Evolutionary conservation across 2,329 filamentous ascomycete species (phyloP).

Genomic region (Pyrenochaeta sp.): DNA sequence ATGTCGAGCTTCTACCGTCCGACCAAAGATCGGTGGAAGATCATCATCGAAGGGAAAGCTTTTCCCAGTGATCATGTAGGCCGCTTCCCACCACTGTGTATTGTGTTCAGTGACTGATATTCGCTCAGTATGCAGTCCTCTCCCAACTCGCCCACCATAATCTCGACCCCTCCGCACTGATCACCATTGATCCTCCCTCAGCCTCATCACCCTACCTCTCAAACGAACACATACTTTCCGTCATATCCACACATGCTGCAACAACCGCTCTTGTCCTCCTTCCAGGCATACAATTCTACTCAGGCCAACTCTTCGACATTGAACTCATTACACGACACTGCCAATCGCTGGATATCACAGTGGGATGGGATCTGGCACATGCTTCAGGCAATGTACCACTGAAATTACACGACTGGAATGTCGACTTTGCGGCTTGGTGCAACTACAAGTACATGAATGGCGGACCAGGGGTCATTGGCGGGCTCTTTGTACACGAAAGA

Average conservation of each 20-base stretch:
- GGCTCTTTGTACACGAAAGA: constrained; percentile 79
- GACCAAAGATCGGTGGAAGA: constrained; percentile 72
- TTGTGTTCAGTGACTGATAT: constrained; percentile 1
- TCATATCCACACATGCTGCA: constrained; percentile 78
- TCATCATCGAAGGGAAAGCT: constrained; percentile 88
- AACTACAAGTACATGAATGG: constrained; percentile 95
- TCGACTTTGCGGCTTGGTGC: constrained; percentile 93
- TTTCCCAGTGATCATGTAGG: constrained; percentile 85
- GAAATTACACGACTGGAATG: constrained; percentile 83
- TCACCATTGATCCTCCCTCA: constrained; percentile 72
- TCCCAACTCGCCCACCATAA: constrained; percentile 79
- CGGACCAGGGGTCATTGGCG: constrained; percentile 82
- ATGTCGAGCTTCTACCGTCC: constrained; percentile 87
- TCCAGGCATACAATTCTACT: constrained; percentile 91
- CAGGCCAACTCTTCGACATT: constrained; percentile 88
- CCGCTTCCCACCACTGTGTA: not conserved
- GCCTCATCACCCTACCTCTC: constrained; percentile 65
- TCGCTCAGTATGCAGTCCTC: constrained; percentile 76
- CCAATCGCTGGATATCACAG: constrained; percentile 72
- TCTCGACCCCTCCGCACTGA: constrained; percentile 72
- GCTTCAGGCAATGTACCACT: constrained; percentile 85
- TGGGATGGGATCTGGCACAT: constrained; percentile 91
- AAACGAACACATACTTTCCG: constrained; percentile 74
- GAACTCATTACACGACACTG: constrained; percentile 79
- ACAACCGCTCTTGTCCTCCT: constrained; percentile 80